Evolutionary conservation across 2,329 filamentous ascomycete species (phyloP).

Genomic region (Bimuria novae-zelandiae): DNA sequence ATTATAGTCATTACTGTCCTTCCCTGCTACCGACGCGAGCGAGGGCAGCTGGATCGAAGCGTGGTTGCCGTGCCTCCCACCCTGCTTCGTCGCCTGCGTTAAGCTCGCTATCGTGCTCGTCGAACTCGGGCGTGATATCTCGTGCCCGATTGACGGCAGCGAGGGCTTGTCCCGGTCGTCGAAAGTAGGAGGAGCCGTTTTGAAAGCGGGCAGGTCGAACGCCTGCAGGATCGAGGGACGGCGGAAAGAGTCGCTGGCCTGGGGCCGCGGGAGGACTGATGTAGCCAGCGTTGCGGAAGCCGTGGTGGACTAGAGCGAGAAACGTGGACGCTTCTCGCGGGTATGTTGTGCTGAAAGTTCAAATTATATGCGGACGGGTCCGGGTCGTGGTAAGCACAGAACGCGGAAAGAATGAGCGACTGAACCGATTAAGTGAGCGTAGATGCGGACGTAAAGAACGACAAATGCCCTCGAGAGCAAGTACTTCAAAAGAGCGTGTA

Average conservation of each 20-base stretch:
- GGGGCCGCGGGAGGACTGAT: slow-evolving; percentile 61
- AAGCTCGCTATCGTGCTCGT: slow-evolving; percentile 55
- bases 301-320: slow-evolving; percentile 49
- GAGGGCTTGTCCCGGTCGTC: slow-evolving; percentile 55
- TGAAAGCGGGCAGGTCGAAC: slow-evolving; percentile 54
- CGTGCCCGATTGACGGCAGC: slow-evolving; percentile 54
- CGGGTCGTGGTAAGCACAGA: slow-evolving; percentile 23
- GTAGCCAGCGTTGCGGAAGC: slow-evolving; percentile 62
- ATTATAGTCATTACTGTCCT: slow-evolving; percentile 47
- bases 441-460: slow-evolving; percentile 27
- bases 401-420: slow-evolving; percentile 29
- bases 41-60: slow-evolving; percentile 56
- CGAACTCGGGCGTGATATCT: slow-evolving; percentile 59
- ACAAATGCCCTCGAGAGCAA: slow-evolving; percentile 25
- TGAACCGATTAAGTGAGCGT: slow-evolving; percentile 23
- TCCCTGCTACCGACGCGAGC: slow-evolving; percentile 60
- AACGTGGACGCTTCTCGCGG: slow-evolving; percentile 44
- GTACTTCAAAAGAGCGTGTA: slow-evolving; percentile 31
- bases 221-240: slow-evolving; percentile 55
- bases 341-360: slow-evolving; percentile 14
- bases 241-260: slow-evolving; percentile 58
- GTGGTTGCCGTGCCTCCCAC: slow-evolving; percentile 48
- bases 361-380: slow-evolving; percentile 13
- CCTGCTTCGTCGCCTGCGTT: too few relatives aligned
- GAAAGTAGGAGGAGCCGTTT: slow-evolving; percentile 48